Base-by-base conservation (phyloP, 202 grass and related monocot genomes). In the Thinopyrum obtusiflorum region DNA sequence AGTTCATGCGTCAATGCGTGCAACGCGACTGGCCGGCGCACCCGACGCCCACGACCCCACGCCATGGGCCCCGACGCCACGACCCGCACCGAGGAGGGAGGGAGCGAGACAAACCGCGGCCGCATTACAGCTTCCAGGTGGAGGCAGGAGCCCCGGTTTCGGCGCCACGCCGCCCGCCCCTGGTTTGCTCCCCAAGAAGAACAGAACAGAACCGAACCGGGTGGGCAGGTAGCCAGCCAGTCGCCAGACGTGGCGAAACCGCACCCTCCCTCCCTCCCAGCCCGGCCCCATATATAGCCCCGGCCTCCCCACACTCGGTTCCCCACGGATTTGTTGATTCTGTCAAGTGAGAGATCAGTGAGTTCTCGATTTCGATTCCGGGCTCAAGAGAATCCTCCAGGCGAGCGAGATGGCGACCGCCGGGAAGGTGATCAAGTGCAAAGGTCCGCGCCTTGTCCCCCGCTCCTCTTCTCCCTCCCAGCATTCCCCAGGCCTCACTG, bases 391-490 rank as follows among this genome's bases (percentile, higher is more conserved):
- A 8, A 17, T 7, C 36, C 32, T 25, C 14, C 17, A 5, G 37
- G 1, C 26, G 72, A 51, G 42, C 42, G 21, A 55, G 40, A 95
- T 98, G 95, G 73, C 91, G 84, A 98, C 93, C 7, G 78, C 68
- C 8, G 91, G 95, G 70, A 88, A 98, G 89, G 91, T 93, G 29
- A 98, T 98, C 93, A 95, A 95, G 87, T 98, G 95, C 89, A 93
- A 73, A 95, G 95, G 95, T 98, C 77, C 31, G 83, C 91, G 18
- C 26, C 35, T 73, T 33, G 17, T 21, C 14, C 12, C 0, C 39
- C 39, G 0, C 0, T 55, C 9, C 7, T 63, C 11, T 81, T 23
- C 11, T 27, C 78, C 51, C 9, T 29, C 20, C 10, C 15, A 7
- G 4, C 77, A 39, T 80, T 82, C 1, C 0, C 0, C 8, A 5